Conservation (phyloP, 306 rosid species). For the Citrullus mucosospermus region DNA sequence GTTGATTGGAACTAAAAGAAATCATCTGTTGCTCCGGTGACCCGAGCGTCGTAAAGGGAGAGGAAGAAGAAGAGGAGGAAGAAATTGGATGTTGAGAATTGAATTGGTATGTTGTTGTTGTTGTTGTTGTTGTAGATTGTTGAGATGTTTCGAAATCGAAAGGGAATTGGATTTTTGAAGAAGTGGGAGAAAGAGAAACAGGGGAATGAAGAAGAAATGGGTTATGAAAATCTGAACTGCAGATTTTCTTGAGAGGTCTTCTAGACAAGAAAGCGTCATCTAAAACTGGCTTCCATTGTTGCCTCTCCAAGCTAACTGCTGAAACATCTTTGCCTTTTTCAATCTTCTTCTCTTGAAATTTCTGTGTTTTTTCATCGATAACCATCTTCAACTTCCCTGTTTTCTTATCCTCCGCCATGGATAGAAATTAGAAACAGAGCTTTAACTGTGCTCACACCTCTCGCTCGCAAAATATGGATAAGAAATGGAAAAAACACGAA, state of each 20-base stretch:
- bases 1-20: constrained; percentile 35
- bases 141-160: constrained; percentile 46
- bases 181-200: constrained; percentile 8
- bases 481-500: neutral
- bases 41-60: constrained; percentile 16
- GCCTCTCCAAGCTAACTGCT: constrained; percentile 24
- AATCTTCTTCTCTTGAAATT: neutral
- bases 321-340: constrained; percentile 10
- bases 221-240: constrained; percentile 37
- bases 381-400: constrained; percentile 37
- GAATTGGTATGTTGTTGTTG: constrained; percentile 13
- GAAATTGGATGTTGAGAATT: constrained; percentile 20
- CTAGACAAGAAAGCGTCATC: constrained; percentile 36
- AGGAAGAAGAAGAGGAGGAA: neutral
- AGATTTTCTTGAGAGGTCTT: constrained; percentile 69
- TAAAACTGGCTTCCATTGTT: constrained; percentile 52
- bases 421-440: neutral
- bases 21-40: constrained; percentile 39
- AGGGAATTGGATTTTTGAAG: constrained; percentile 52
- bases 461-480: neutral
- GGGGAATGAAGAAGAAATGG: constrained; percentile 16
- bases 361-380: constrained; percentile 10
- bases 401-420: constrained; percentile 39
- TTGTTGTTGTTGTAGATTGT: neutral
- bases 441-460: neutral